phyloP scores from a whole-genome alignment of 805 yeast species.

The Sungouiozyma ichnusensis region DNA sequence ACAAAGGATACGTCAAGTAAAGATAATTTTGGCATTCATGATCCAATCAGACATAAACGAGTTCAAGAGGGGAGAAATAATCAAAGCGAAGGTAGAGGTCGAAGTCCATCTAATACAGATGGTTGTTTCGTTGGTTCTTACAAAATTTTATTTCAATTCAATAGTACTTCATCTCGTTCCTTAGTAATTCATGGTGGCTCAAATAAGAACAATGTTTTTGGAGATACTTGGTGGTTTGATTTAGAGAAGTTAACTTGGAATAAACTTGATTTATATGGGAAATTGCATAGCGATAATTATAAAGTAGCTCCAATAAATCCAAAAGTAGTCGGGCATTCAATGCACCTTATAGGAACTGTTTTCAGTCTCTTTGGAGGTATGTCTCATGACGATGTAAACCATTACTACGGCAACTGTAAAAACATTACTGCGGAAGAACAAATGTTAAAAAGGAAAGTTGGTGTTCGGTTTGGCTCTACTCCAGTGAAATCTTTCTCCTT shows the following conservation, averaged over 20 bases:
- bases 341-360: slow-evolving; percentile 15
- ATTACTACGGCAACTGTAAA: slow-evolving; percentile 5
- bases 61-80: neutral
- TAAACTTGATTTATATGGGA: slow-evolving; percentile 8
- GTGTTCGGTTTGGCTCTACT: neutral
- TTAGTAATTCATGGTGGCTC: slow-evolving; percentile 33
- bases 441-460: neutral
- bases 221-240: slow-evolving; percentile 44
- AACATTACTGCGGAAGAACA: neutral
- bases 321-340: slow-evolving; percentile 21
- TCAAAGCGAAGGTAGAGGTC: neutral
- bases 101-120: neutral
- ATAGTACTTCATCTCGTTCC: neutral
- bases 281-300: slow-evolving; percentile 6
- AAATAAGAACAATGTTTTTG: slow-evolving; percentile 27
- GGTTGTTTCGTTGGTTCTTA: neutral
- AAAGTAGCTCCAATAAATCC: slow-evolving; percentile 9
- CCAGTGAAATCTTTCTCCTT: neutral
- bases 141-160: neutral
- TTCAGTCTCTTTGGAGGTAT: slow-evolving; percentile 23
- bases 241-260: slow-evolving; percentile 36
- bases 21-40: neutral
- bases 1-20: neutral
- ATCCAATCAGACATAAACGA: neutral
- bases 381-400: slow-evolving; percentile 21